Evolutionary conservation across 768 basidiomycete genomes (phyloP), one percentile per base, ranked within the genome.

Genomic region (Auricularia heimuer): DNA sequence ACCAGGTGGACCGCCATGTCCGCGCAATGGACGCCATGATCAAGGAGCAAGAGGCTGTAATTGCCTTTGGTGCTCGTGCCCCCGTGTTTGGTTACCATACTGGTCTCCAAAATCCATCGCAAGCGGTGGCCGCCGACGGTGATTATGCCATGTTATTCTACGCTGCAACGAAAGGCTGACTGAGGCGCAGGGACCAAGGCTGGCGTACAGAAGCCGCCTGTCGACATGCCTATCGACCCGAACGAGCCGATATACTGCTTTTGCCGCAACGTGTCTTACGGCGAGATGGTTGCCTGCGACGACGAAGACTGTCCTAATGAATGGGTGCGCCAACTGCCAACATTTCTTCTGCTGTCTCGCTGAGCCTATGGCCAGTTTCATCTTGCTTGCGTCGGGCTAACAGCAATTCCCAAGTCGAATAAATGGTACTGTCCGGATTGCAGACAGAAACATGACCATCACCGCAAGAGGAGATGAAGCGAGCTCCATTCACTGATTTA

Each of bases 261-360:
- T 78, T 98, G 94, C 74, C 81, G 90, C 68, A 79, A 88, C 16
- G 81, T 86, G 65, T 92, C 90, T 70, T 94, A 88, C 69, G 94
- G 94, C 44, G 89, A 94, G 77, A 96, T 97, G 94, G 91, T 97
- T 69, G 94, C 87, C 29, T 97, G 94, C 73, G 94, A 97, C 73
- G 90, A 88, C 70, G 77, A 79, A 16, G 79, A 81, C 56, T 96
- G 94, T 76, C 85, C 87, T 69, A 79, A 81, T 65, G 93, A 95
- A 88, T 97, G 94, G 94, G 93, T 92, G 79, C 91, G 93, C 29
- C 29, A 73, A 78, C 92, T 64, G 78, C 77, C 90, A 54, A 86
- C 0, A 79, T 93, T 54, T 51, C 47, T 18, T 3, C 47, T 18
- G 21, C 16, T 3, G 47, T 29, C 2, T 29, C 29, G 29, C 29